A percentile compares a stretch with the other conserved stretches of the same genome.
These are phyloP conservation scores for Vitis hybrid DNA, from an alignment of 177 flowering plant genomes.

Conservation along the genomic window DNA sequence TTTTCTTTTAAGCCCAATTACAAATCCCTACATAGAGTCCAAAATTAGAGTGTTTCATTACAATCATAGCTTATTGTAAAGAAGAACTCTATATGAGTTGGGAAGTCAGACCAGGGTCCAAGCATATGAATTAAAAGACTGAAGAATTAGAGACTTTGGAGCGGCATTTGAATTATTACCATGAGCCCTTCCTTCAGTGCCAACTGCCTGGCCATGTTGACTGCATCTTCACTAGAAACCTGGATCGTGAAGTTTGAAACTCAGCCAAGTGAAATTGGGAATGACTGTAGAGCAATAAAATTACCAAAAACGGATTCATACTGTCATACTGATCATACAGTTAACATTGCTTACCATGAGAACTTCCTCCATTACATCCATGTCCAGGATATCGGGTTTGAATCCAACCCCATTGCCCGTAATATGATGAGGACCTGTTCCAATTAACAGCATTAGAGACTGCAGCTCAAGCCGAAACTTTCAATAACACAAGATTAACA, in stretches of 20 bases:
- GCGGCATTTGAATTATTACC: conserved; percentile 31
- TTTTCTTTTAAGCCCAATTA: no score
- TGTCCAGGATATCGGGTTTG: conserved; percentile 90
- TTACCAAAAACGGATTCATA: background rate
- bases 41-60: no score
- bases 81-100: no score
- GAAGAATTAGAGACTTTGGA: no score
- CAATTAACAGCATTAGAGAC: background rate
- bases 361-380: conserved; percentile 97
- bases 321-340: background rate
- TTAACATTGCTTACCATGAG: conserved; percentile 50
- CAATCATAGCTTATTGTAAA: no score
- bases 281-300: background rate
- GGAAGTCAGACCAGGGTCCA: no score
- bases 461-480: no score
- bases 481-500: no score
- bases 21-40: no score
- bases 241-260: conserved; percentile 14
- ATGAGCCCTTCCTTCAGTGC: conserved; percentile 92
- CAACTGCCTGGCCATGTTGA: conserved; percentile 91
- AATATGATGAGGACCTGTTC: conserved; percentile 90
- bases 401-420: conserved; percentile 92
- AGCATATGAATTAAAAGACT: no score
- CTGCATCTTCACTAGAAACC: conserved; percentile 95
- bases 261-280: background rate